Evolutionary conservation across 805 yeast species (phyloP).

Genomic region (Teunomyces lycoperdinae): DNA sequence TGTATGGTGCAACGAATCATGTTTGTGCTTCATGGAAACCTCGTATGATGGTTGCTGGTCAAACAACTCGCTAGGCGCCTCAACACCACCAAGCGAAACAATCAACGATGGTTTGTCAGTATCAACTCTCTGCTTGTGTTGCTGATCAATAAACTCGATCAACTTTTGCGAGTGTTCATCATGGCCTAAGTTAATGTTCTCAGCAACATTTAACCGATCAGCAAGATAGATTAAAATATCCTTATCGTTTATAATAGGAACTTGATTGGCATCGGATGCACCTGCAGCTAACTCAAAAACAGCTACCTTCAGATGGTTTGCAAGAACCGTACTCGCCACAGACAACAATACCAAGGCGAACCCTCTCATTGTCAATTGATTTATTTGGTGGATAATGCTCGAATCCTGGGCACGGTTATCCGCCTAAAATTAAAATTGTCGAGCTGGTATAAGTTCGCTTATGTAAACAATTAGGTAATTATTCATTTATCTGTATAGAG

Average conservation of each 20-base stretch:
- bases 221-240: constrained; percentile 45
- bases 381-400: neutral
- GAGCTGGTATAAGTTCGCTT: neutral
- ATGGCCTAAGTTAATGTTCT: constrained; percentile 31
- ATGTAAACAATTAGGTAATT: neutral
- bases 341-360: constrained; percentile 6
- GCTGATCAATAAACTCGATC: constrained; percentile 23
- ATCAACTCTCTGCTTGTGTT: constrained; percentile 9
- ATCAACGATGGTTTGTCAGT: constrained; percentile 29
- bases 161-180: constrained; percentile 23
- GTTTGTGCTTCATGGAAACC: constrained; percentile 9
- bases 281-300: constrained; percentile 9
- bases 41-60: constrained; percentile 20
- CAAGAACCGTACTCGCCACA: constrained; percentile 3
- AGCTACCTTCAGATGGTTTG: constrained; percentile 4
- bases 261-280: neutral
- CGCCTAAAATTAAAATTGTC: neutral
- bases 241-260: constrained; percentile 5
- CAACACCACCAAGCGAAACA: constrained; percentile 42
- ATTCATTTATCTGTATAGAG: too few species aligned
- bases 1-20: constrained; percentile 8
- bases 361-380: constrained; percentile 6
- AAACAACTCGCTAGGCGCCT: constrained; percentile 29
- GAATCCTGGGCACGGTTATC: neutral
- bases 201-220: constrained; percentile 42